Percentiles rank a stretch among this genome's conserved stretches.
These are phyloP conservation scores for Claviceps capensis DNA, from an alignment of 2,329 filamentous ascomycete genomes.

Conservation along the genomic window DNA sequence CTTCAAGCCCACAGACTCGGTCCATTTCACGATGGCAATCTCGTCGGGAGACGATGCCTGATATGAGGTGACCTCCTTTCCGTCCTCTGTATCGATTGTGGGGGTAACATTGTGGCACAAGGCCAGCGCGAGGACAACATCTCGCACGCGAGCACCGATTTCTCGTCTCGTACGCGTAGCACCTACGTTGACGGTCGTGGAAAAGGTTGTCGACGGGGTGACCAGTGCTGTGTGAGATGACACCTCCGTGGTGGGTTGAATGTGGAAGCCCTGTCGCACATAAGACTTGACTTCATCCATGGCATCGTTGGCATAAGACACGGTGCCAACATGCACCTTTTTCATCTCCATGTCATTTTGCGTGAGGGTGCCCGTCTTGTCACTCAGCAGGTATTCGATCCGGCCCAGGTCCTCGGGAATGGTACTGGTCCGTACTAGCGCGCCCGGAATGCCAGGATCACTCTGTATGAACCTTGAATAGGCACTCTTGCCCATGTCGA, in stretches of 20 bases:
- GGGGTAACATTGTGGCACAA: conserved; percentile 97
- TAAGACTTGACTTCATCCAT: conserved; percentile 95
- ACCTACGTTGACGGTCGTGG: conserved; percentile 42
- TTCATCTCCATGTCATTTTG: conserved; percentile 99
- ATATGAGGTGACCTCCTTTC: conserved; percentile 66
- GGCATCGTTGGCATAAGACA: conserved; percentile 94
- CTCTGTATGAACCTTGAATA: conserved; percentile 93
- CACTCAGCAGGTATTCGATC: conserved; percentile 90
- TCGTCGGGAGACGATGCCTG: conserved; percentile 96
- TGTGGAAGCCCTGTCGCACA: conserved; percentile 68
- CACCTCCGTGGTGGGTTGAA: conserved; percentile 30
- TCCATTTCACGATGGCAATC: conserved; percentile 95
- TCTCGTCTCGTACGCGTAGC: conserved; percentile 80
- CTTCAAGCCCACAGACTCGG: conserved; percentile 78
- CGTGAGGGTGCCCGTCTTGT: conserved; percentile 96
- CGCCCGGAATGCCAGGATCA: conserved; percentile 78
- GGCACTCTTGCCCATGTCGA: conserved; percentile 93
- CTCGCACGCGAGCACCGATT: conserved; percentile 83
- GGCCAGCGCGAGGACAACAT: conserved; percentile 82
- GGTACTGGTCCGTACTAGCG: conserved; percentile 89
- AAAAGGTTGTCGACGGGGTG: conserved; percentile 62
- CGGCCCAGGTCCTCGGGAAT: conserved; percentile 93
- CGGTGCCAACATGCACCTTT: conserved; percentile 95
- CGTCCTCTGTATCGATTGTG: conserved; percentile 62
- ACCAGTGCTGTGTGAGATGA: conserved; percentile 41